A percentile compares a stretch with the other conserved stretches of the same genome.
These are phyloP conservation scores for Neonectria faginata DNA, from an alignment of 2,329 filamentous ascomycete species.

Conservation along the genomic window DNA sequence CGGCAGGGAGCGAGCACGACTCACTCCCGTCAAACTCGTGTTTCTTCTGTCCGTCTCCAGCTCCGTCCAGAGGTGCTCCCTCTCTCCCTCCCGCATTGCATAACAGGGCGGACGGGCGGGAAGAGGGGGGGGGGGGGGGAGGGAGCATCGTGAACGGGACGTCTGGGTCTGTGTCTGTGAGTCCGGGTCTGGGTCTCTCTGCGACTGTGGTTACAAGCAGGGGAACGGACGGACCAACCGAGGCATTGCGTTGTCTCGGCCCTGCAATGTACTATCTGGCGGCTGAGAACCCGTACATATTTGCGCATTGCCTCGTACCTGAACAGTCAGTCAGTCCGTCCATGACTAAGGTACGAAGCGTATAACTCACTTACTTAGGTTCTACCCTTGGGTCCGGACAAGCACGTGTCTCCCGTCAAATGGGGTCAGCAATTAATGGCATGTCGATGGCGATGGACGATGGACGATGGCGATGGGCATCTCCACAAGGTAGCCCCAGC, in stretches of 20 bases:
- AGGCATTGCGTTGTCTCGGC: constrained; percentile 22
- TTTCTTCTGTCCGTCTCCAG: background rate
- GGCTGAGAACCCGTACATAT: constrained; percentile 3
- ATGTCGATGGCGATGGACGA: constrained; percentile 28
- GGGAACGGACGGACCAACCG: constrained; percentile 22
- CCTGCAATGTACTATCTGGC: constrained; percentile 16
- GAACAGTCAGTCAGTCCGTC: no score
- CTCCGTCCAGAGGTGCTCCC: background rate
- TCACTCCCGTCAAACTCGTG: background rate
- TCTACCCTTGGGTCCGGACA: background rate
- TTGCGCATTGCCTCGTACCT: background rate
- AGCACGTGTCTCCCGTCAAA: constrained; percentile 27
- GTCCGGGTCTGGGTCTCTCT: background rate
- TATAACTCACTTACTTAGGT: no score
- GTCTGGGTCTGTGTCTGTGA: background rate
- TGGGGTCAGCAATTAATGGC: constrained; percentile 25
- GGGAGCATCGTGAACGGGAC: constrained; percentile 3
- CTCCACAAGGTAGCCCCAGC: constrained; percentile 22
- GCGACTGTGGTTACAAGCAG: constrained; percentile 9
- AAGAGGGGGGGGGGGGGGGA: background rate
- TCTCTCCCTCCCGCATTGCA: background rate
- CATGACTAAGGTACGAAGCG: background rate
- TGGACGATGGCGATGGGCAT: constrained; percentile 26
- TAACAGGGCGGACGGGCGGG: background rate
- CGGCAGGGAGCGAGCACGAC: constrained; percentile 9